A percentile compares a stretch with the other conserved stretches of the same genome.
These are phyloP conservation scores for Thozetella sp. DNA, from an alignment of 495 filamentous ascomycete genomes.

Conservation along the genomic window DNA sequence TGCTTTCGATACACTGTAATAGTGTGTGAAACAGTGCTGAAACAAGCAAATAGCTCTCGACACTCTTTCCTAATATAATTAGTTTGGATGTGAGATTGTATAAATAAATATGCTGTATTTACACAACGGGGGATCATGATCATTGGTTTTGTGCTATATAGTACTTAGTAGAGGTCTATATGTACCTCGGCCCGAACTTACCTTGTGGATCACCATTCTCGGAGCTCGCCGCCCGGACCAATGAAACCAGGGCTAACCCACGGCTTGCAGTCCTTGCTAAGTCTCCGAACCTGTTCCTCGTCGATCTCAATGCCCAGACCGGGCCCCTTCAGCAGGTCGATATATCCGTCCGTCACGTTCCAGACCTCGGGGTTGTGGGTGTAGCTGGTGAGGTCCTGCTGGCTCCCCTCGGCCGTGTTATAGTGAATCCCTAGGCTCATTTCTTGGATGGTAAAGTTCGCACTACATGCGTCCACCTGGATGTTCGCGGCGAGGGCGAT, in stretches of 20 bases:
- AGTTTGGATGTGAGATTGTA: no score
- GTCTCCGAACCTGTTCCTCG: constrained; percentile 58
- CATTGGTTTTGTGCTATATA: no score
- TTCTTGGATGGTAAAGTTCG: constrained; percentile 81
- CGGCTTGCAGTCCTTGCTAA: constrained; percentile 24
- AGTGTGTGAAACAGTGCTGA: no score
- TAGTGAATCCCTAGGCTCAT: constrained; percentile 84
- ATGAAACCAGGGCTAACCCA: constrained; percentile 61
- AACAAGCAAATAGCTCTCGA: no score
- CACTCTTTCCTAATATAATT: no score
- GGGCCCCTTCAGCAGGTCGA: constrained; percentile 60
- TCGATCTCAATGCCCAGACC: constrained; percentile 79
- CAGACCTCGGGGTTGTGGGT: constrained; percentile 65
- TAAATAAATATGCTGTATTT: no score
- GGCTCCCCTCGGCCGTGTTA: constrained; percentile 55
- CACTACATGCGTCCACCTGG: constrained; percentile 62
- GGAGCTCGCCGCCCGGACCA: constrained; percentile 69
- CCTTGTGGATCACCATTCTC: constrained; percentile 81
- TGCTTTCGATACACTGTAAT: no score
- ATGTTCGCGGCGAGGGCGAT: constrained; percentile 75
- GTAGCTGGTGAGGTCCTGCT: constrained; percentile 67
- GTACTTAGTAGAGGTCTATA: no score
- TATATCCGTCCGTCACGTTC: constrained; percentile 66
- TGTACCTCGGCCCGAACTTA: no score
- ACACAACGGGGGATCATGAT: no score